phyloP scores from a whole-genome alignment of 2,329 filamentous ascomycete species.

The Penicillium oxalicum region DNA sequence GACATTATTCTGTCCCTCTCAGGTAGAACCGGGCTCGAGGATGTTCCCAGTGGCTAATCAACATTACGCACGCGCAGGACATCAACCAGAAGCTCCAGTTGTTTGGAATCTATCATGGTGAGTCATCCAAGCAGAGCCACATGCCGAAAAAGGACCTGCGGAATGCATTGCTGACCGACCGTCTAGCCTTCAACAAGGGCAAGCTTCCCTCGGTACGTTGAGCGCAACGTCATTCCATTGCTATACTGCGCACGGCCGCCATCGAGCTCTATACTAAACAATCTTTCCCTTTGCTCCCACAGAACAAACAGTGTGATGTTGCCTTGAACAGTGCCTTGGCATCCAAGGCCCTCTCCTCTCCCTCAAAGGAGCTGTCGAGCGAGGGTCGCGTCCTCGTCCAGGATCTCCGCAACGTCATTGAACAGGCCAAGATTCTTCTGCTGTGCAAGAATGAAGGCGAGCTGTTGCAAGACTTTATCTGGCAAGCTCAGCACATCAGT shows the following conservation, averaged over 20 bases:
- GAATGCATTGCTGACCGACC: not conserved
- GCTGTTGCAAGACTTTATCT: slow-evolving; percentile 92
- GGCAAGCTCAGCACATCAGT: slow-evolving; percentile 75
- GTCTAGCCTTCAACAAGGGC: slow-evolving; percentile 71
- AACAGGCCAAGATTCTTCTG: slow-evolving; percentile 75
- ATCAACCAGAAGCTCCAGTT: slow-evolving; percentile 92
- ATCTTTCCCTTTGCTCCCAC: slow-evolving; percentile 1
- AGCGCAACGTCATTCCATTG: not conserved
- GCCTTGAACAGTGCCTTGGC: slow-evolving; percentile 82
- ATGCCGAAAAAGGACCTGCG: no score
- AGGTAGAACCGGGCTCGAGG: not conserved
- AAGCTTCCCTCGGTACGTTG: slow-evolving; percentile 78
- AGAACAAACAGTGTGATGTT: slow-evolving; percentile 95
- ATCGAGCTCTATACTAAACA: slow-evolving; percentile 7
- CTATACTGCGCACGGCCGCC: not conserved
- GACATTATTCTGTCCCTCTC: no score
- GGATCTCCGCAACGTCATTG: slow-evolving; percentile 73
- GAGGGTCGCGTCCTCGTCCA: slow-evolving; percentile 75
- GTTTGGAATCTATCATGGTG: slow-evolving; percentile 75
- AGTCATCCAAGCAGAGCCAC: slow-evolving; percentile 7
- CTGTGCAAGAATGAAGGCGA: slow-evolving; percentile 94
- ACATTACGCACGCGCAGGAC: slow-evolving; percentile 43
- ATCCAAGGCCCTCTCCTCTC: slow-evolving; percentile 62
- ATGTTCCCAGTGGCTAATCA: not conserved
- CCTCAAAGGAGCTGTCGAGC: slow-evolving; percentile 68